Conservation (phyloP, 495 filamentous ascomycete species). For the Aspergillus nanangensis region DNA sequence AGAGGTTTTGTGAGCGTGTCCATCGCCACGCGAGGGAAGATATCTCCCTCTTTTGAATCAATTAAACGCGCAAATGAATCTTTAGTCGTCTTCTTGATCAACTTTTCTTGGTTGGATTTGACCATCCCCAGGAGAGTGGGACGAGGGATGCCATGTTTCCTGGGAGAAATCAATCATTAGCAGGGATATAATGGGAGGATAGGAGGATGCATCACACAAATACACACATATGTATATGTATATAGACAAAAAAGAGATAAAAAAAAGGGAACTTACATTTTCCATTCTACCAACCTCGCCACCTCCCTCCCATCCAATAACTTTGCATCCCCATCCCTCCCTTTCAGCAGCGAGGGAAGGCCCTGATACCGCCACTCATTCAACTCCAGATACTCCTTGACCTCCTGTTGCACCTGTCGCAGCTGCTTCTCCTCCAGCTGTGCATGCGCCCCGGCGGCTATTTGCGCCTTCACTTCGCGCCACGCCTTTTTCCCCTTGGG, state of each 20-base stretch:
- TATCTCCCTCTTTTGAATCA: too few relatives aligned
- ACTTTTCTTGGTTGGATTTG: conserved; percentile 48
- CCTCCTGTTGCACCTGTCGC: conserved; percentile 6
- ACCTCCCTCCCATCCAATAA: conserved; percentile 31
- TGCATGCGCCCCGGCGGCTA: not conserved
- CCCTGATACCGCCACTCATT: conserved; percentile 34
- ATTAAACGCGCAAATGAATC: conserved; percentile 39
- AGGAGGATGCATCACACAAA: not conserved
- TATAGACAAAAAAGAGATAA: conserved; percentile 6
- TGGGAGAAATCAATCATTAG: conserved; percentile 10
- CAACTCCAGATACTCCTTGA: conserved; percentile 19
- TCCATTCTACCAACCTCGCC: conserved; percentile 64
- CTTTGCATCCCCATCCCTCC: conserved; percentile 1
- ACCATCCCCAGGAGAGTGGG: conserved; percentile 63
- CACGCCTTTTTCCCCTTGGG: conserved; percentile 5
- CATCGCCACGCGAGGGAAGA: too few relatives aligned
- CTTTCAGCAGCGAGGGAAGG: conserved; percentile 15
- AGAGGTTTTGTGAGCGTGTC: conserved; percentile 46
- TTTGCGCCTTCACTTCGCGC: not conserved
- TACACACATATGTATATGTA: too few relatives aligned
- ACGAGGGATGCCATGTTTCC: conserved; percentile 64
- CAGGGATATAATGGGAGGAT: not conserved
- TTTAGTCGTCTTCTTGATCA: conserved; percentile 38
- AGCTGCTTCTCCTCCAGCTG: conserved; percentile 14
- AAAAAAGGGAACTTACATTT: conserved; percentile 53